phyloP scores from a whole-genome alignment of 352 stramenopile species.

The Phytophthora crassamura region DNA sequence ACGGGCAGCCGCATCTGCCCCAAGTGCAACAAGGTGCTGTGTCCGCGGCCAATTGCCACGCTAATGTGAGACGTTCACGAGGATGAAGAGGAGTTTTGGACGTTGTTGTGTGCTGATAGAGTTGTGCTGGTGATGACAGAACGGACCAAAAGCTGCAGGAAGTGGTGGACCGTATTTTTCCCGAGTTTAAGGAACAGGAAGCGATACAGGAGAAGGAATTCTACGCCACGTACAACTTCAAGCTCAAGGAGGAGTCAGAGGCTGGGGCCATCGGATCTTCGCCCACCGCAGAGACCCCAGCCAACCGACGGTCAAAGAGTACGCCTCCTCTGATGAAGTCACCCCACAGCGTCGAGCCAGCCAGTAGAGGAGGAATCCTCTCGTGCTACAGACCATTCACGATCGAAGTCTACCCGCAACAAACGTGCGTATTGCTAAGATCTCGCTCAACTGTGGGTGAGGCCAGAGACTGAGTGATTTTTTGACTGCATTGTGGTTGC shows the following conservation, averaged over 20 bases:
- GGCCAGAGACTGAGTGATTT: not conserved
- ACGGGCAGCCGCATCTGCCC: slow-evolving; percentile 65
- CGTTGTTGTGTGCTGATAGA: slow-evolving; percentile 1
- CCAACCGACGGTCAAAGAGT: slow-evolving; percentile 16
- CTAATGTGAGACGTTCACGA: slow-evolving; percentile 55
- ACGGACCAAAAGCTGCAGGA: slow-evolving; percentile 79
- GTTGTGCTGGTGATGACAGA: slow-evolving; percentile 26
- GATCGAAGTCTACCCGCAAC: slow-evolving; percentile 53
- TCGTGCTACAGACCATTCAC: slow-evolving; percentile 32
- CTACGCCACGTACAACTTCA: slow-evolving; percentile 68
- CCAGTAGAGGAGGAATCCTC: slow-evolving; percentile 1
- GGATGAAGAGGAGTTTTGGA: not conserved
- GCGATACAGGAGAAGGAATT: slow-evolving; percentile 59
- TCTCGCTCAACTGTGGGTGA: not conserved
- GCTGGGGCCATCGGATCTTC: slow-evolving; percentile 15
- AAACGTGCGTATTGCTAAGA: slow-evolving; percentile 34
- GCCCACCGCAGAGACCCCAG: slow-evolving; percentile 12
- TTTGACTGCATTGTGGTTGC: not conserved
- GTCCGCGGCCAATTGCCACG: slow-evolving; percentile 59
- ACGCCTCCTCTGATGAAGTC: slow-evolving; percentile 12
- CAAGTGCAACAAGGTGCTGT: slow-evolving; percentile 65
- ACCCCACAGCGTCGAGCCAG: slow-evolving; percentile 1
- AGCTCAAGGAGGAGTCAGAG: slow-evolving; percentile 42
- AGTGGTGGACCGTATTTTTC: slow-evolving; percentile 80
- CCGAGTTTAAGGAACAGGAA: slow-evolving; percentile 64